Conservation (phyloP, 305 asterid genomes). For the Salvia sclarea region DNA sequence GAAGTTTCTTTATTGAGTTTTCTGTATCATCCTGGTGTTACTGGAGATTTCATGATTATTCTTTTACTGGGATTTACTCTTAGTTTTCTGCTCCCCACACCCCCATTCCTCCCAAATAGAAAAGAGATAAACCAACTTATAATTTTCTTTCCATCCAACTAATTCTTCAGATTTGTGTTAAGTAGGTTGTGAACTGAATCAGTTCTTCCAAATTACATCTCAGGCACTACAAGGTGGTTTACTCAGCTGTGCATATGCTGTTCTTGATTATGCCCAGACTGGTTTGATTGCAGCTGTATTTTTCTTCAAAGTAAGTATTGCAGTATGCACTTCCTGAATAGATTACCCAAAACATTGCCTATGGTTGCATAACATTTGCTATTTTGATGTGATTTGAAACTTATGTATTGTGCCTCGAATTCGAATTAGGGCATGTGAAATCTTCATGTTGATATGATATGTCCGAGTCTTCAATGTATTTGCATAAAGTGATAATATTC, state of each 20-base stretch:
- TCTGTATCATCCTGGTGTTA: no score
- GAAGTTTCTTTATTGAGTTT: no score
- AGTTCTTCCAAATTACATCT: constrained; percentile 32
- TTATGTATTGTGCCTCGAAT: background rate
- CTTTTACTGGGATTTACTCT: constrained; percentile 10
- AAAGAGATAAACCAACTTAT: background rate
- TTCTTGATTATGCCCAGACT: constrained; percentile 97
- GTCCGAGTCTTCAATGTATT: background rate
- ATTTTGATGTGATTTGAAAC: constrained; percentile 8
- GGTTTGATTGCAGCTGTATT: constrained; percentile 97
- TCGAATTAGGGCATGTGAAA: background rate
- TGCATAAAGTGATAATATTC: background rate
- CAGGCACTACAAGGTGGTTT: constrained; percentile 86
- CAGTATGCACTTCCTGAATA: constrained; percentile 25
- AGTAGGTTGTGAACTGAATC: constrained; percentile 30
- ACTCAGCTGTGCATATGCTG: constrained; percentile 75
- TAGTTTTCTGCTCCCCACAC: background rate
- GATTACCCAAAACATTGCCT: constrained; percentile 4
- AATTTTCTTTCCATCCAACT: constrained; percentile 10
- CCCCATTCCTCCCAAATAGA: background rate
- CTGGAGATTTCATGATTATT: background rate
- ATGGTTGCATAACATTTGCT: background rate
- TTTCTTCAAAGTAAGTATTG: constrained; percentile 80
- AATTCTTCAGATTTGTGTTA: constrained; percentile 21
- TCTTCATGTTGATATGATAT: background rate